phyloP scores from a whole-genome alignment of 768 basidiomycete genomes.

The Psilocybe azurescens region DNA sequence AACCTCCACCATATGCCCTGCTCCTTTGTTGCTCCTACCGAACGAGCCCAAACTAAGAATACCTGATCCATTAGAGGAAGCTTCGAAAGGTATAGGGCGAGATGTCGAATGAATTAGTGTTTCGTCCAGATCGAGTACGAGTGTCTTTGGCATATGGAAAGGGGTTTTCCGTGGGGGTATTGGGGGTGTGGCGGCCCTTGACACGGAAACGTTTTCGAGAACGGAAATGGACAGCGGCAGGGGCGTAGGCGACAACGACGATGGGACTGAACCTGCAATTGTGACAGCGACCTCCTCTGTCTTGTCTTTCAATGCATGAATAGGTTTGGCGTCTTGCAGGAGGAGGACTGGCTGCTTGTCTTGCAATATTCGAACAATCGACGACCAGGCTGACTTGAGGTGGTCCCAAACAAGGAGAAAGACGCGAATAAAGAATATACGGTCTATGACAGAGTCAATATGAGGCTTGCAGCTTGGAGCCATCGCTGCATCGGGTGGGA shows the following conservation, averaged over 20 bases:
- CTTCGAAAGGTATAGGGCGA: slow-evolving; percentile 61
- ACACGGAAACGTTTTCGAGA: slow-evolving; percentile 3
- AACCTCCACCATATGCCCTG: slow-evolving; percentile 92
- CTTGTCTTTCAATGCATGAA: slow-evolving; percentile 21
- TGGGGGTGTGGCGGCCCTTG: slow-evolving; percentile 56
- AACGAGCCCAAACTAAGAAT: slow-evolving; percentile 63
- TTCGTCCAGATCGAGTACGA: slow-evolving; percentile 97
- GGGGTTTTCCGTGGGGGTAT: slow-evolving; percentile 61
- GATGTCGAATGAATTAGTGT: slow-evolving; percentile 98
- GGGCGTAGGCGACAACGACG: background rate
- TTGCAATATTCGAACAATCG: slow-evolving; percentile 34
- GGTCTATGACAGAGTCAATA: slow-evolving; percentile 52
- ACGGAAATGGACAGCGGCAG: slow-evolving; percentile 12
- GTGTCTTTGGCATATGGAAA: slow-evolving; percentile 88
- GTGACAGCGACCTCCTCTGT: slow-evolving; percentile 7
- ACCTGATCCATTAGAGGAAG: slow-evolving; percentile 52
- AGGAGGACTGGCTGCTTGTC: slow-evolving; percentile 1
- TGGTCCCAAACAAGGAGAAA: slow-evolving; percentile 74
- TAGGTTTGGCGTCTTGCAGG: slow-evolving; percentile 16
- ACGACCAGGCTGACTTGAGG: slow-evolving; percentile 66
- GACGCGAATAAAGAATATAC: slow-evolving; percentile 74
- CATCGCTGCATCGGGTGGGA: background rate
- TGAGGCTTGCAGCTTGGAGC: slow-evolving; percentile 5
- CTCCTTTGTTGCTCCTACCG: slow-evolving; percentile 58
- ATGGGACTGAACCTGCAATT: slow-evolving; percentile 4